phyloP scores from a whole-genome alignment of 2,329 filamentous ascomycete species.

The Colletotrichum brevisporum region DNA sequence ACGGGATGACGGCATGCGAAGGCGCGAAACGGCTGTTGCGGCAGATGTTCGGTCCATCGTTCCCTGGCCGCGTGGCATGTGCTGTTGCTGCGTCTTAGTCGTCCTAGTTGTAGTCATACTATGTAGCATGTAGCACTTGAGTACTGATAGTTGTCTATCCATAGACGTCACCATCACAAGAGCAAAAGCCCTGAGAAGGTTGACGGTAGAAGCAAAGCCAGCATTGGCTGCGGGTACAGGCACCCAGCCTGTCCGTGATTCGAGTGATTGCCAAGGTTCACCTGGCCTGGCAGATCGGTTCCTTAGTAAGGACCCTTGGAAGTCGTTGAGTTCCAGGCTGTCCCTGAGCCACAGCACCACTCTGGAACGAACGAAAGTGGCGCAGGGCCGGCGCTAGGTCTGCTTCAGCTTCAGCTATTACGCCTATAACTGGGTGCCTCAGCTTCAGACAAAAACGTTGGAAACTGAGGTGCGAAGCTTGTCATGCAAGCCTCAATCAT shows the following conservation, averaged over 20 bases:
- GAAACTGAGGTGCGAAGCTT: not conserved
- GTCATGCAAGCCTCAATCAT: not conserved
- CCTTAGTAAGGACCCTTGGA: too few relatives aligned
- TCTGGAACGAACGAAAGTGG: not conserved
- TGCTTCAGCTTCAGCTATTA: not conserved
- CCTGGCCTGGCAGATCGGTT: not conserved
- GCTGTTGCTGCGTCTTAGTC: not conserved
- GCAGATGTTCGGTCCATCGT: not conserved
- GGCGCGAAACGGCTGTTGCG: constrained; percentile 19
- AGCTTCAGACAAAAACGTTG: not conserved
- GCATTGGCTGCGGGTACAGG: not conserved
- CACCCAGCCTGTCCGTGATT: constrained; percentile 7
- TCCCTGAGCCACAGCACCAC: not conserved
- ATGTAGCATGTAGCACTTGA: too few relatives aligned
- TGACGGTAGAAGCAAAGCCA: not conserved
- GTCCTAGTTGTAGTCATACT: not conserved
- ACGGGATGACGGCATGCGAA: constrained; percentile 30
- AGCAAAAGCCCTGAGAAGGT: not conserved
- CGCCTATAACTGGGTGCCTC: not conserved
- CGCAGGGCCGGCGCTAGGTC: not conserved
- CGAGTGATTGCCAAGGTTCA: constrained; percentile 9
- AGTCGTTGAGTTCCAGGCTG: too few relatives aligned
- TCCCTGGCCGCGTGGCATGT: not conserved
- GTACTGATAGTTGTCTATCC: too few relatives aligned
- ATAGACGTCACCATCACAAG: too few relatives aligned